Conservation (phyloP, 2,329 filamentous ascomycete genomes). For the Colletotrichum zoysiae region DNA sequence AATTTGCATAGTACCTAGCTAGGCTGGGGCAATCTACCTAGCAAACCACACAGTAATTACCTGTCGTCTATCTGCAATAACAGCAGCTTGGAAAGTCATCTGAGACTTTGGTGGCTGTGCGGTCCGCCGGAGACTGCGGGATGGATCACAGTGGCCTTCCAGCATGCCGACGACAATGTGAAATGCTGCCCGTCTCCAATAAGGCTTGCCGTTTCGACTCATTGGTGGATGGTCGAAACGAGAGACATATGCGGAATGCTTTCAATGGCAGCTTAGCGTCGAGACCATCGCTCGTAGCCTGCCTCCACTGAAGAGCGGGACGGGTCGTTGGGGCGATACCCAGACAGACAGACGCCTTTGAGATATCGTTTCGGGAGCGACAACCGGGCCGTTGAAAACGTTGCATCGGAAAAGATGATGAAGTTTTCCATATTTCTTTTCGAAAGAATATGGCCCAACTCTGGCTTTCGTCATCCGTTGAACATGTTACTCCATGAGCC, state of each 20-base stretch:
- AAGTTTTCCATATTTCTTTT: background rate
- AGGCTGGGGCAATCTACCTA: too few species aligned
- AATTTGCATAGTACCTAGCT: background rate
- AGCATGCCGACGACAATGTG: background rate
- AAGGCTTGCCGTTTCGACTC: background rate
- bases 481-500: background rate
- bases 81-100: background rate
- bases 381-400: background rate
- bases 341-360: background rate
- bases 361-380: background rate
- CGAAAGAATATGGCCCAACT: background rate
- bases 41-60: background rate
- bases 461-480: background rate
- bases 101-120: background rate
- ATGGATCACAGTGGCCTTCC: background rate
- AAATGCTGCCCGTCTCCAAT: background rate
- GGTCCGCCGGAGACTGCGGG: background rate
- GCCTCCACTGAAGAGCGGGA: slow-evolving; percentile 22
- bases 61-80: slow-evolving; percentile 4
- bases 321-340: slow-evolving; percentile 27
- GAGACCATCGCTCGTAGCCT: background rate
- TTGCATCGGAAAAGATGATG: background rate
- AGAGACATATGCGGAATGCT: background rate
- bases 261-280: background rate
- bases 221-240: too few species aligned